Percentiles rank a stretch among this genome's conserved stretches.
These are phyloP conservation scores for Zangia roseola DNA, from an alignment of 768 basidiomycete species.

Conservation along the genomic window DNA sequence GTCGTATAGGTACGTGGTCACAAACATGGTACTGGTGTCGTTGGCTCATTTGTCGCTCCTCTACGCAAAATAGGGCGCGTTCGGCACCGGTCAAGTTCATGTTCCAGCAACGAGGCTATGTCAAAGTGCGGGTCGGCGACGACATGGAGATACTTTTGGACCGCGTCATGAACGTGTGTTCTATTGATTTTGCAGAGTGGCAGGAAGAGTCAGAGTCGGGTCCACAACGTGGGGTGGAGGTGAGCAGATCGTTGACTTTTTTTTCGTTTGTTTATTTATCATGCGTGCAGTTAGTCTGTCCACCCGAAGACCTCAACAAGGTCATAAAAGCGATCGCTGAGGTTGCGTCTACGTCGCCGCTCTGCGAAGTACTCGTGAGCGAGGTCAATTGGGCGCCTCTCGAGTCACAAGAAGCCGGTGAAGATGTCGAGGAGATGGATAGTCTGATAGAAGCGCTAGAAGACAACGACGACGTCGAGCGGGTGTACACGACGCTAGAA, in stretches of 20 bases:
- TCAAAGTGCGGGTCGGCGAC: conserved; percentile 43
- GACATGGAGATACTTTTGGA: conserved; percentile 39
- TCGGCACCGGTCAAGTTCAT: conserved; percentile 64
- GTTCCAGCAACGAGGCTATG: conserved; percentile 55
- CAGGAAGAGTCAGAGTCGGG: conserved; percentile 34
- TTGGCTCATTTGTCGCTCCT: too few relatives aligned
- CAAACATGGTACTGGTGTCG: too few relatives aligned
- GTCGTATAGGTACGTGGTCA: conserved; percentile 42
- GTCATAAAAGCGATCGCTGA: conserved; percentile 36
- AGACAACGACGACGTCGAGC: conserved; percentile 55
- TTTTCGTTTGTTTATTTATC: neutral
- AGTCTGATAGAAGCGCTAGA: conserved; percentile 52
- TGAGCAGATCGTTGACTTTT: conserved; percentile 10
- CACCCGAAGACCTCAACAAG: conserved; percentile 37
- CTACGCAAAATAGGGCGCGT: conserved; percentile 44
- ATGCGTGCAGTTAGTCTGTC: conserved; percentile 44
- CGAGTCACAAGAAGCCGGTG: conserved; percentile 36
- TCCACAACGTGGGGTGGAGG: conserved; percentile 34
- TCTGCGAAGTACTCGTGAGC: conserved; percentile 43
- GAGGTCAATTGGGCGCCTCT: conserved; percentile 57
- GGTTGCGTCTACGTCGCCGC: conserved; percentile 24
- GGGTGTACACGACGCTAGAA: conserved; percentile 57
- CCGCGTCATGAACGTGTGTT: conserved; percentile 37
- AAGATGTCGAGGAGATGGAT: conserved; percentile 38
- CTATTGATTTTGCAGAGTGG: conserved; percentile 46